These are phyloP conservation scores for Candida hispaniensis DNA, from an alignment of 805 yeast species.

Conservation along the genomic window DNA sequence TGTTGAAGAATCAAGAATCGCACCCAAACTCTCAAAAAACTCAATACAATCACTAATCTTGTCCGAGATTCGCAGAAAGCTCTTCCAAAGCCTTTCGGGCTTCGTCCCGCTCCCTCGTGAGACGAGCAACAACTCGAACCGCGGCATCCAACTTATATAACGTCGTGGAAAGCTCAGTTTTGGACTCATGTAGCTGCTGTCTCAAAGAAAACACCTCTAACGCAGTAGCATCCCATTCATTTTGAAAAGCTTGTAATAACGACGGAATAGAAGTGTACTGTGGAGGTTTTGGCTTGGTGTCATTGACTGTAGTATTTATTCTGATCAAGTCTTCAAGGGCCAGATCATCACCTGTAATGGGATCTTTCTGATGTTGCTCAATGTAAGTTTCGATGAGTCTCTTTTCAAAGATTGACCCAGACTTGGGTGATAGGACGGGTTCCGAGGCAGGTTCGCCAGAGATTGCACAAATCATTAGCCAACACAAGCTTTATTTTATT, in stretches of 20 bases:
- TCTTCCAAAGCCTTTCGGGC: constrained; percentile 54
- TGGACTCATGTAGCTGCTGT: constrained; percentile 54
- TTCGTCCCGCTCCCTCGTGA: constrained; percentile 66
- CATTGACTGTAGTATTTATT: constrained; percentile 25
- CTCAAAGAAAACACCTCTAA: constrained; percentile 68
- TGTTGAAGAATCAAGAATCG: too few relatives aligned
- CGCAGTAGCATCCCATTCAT: constrained; percentile 83
- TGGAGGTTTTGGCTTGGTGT: constrained; percentile 29
- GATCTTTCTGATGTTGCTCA: constrained; percentile 59
- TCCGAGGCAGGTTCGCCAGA: constrained; percentile 61
- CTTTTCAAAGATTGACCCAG: constrained; percentile 62
- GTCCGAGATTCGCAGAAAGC: constrained; percentile 28
- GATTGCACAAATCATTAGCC: constrained; percentile 30
- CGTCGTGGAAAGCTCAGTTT: constrained; percentile 65
- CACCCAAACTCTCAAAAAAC: too few relatives aligned
- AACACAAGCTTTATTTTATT: not conserved
- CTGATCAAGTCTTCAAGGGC: constrained; percentile 46
- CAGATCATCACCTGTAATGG: constrained; percentile 57
- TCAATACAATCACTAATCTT: too few relatives aligned
- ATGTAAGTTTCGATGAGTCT: constrained; percentile 51
- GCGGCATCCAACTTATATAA: constrained; percentile 87
- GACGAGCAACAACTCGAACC: constrained; percentile 66
- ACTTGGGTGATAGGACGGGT: constrained; percentile 63
- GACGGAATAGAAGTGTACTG: constrained; percentile 63
- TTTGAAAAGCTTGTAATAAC: constrained; percentile 61